These are phyloP conservation scores for Biancaea sappan DNA, from an alignment of 306 rosid genomes.

Conservation along the genomic window DNA sequence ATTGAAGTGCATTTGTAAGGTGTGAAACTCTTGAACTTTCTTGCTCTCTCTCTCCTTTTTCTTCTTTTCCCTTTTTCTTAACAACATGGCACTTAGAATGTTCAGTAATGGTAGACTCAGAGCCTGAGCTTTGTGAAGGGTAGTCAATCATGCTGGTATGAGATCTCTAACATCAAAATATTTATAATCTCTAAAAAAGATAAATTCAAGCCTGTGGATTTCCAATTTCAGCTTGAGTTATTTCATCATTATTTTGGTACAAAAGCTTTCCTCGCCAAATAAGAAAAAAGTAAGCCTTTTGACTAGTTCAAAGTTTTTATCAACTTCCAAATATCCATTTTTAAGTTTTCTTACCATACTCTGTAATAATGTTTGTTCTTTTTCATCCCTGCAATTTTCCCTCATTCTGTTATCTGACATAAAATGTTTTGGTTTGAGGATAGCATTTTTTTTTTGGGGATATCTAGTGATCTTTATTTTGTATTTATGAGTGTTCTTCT, in stretches of 20 bases:
- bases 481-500: slow-evolving; percentile 22
- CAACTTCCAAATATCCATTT: neutral
- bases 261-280: neutral
- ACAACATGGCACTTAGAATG: slow-evolving; percentile 14
- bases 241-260: neutral
- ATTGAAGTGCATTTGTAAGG: slow-evolving; percentile 96
- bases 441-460: slow-evolving; percentile 7
- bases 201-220: slow-evolving; percentile 1
- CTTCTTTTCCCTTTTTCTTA: slow-evolving; percentile 15
- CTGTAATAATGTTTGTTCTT: slow-evolving; percentile 18
- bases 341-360: slow-evolving; percentile 8
- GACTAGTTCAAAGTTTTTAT: neutral
- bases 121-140: slow-evolving; percentile 15
- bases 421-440: slow-evolving; percentile 10
- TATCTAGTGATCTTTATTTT: slow-evolving; percentile 14
- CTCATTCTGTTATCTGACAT: slow-evolving; percentile 6
- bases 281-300: neutral
- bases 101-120: slow-evolving; percentile 3
- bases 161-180: neutral
- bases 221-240: slow-evolving; percentile 15
- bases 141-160: slow-evolving; percentile 8
- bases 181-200: neutral
- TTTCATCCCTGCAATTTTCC: slow-evolving; percentile 6
- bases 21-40: slow-evolving; percentile 29
- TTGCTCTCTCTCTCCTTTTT: slow-evolving; percentile 13